Base-by-base conservation (phyloP, 176 grass and related monocot genomes). In the Eragrostis curvula region DNA sequence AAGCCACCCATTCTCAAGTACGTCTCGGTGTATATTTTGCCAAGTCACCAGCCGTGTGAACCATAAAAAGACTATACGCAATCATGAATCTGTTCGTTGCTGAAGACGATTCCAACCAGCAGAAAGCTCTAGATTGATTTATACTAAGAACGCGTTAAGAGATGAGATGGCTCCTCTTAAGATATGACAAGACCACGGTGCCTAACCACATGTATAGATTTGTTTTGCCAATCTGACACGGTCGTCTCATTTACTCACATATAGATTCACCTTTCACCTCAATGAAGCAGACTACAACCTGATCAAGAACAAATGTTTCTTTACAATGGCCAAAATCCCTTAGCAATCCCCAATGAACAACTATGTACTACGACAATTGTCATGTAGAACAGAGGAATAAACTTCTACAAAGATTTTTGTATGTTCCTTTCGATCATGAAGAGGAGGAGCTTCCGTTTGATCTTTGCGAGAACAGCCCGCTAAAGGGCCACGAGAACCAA, bases 401-500 rank as follows among this genome's bases (percentile, higher is more conserved):
- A 24, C 23, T 20, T 61, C 5, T 71, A 65, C 70, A 9, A 51
- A 62, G 24, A 78, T 75, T 76, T 42, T 80, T 58, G 12, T n/a
- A 12, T 39, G 17, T 10, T 36, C 27, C 24, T 28, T 67, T 63
- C 43, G 67, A 72, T 66, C 79, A 81, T 29, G 90, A 79, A 16
- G 85, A 75, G 17, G 89, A 88, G 3, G 81, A 85, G 63, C 72
- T 83, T 15, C 69, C 75, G 25, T 64, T 88, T 65, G 69, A 90
- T 70, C 85, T 52, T 70, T 75, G 74, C 16, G 91, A 94, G 85
- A 94, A 94, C 0, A 94, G 25, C 53, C 76, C 75, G 27, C 53
- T 52, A 53, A 94, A 91, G 0, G 90, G 83, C 78, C 93, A 92
- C 14, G 90, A 62, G 32, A 92, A 49, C 90, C 93, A 90, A 48